A percentile compares a stretch with the other conserved stretches of the same genome.
Conservation (phyloP, 2,329 filamentous ascomycete genomes). For the Claviceps spartinae region DNA sequence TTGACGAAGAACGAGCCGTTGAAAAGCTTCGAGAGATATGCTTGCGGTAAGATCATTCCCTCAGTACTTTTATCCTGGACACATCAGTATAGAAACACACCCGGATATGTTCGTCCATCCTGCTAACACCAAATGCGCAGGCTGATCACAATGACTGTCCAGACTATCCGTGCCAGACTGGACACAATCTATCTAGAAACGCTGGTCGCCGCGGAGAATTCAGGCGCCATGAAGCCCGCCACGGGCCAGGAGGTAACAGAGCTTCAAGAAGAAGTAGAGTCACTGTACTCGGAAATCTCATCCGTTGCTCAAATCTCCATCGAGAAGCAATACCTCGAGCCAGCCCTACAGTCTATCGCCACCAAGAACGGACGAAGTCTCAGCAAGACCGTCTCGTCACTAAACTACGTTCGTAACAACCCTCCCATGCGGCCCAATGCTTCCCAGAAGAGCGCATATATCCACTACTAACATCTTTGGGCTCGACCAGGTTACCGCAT, state of each 20-base stretch:
- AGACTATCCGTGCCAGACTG: conserved; percentile 38
- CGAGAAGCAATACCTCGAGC: conserved; percentile 52
- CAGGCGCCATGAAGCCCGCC: conserved; percentile 14
- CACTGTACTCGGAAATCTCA: conserved; percentile 54
- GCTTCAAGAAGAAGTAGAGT: conserved; percentile 52
- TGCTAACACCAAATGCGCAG: conserved; percentile 26
- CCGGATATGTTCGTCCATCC: no score
- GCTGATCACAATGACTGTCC: conserved; percentile 43
- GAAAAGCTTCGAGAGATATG: conserved; percentile 45
- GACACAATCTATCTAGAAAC: conserved; percentile 42
- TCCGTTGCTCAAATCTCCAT: conserved; percentile 59
- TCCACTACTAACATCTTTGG: conserved; percentile 10
- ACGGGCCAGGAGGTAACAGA: conserved; percentile 30
- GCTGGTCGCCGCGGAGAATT: conserved; percentile 18
- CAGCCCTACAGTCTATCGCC: conserved; percentile 36
- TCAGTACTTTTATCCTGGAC: no score
- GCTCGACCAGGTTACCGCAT: conserved; percentile 32
- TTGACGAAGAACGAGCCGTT: conserved; percentile 38
- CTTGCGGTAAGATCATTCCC: conserved; percentile 28
- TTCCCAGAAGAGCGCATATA: no score
- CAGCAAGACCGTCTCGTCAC: conserved; percentile 30
- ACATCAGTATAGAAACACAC: neutral
- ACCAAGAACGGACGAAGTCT: conserved; percentile 29
- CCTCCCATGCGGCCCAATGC: no score
- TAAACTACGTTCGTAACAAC: conserved; percentile 31